Percentiles rank a stretch among this genome's conserved stretches.
Evolutionary conservation across 148 eudicot genomes (phyloP).

Genomic region (Agrostemma githago): DNA sequence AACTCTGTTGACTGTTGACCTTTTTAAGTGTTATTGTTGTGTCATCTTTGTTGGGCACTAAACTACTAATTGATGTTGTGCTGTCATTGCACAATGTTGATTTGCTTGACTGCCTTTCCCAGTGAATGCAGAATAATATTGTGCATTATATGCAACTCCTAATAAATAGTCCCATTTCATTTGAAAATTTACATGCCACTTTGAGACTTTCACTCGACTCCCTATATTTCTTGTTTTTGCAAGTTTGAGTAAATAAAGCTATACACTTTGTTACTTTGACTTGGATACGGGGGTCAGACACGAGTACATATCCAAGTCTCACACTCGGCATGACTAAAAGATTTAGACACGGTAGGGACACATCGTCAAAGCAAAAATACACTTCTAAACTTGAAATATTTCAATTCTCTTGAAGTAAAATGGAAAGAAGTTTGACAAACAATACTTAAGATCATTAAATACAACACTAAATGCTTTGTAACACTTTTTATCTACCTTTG

Average conservation of each 20-base stretch:
- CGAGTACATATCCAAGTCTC: too few relatives aligned
- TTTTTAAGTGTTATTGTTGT: not conserved
- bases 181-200: not conserved
- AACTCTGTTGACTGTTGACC: not conserved
- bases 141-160: not conserved
- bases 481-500: too few relatives aligned
- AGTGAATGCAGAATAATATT: not conserved
- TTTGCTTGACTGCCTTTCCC: not conserved
- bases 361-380: too few relatives aligned
- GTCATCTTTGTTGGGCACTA: not conserved
- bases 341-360: too few relatives aligned
- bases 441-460: too few relatives aligned
- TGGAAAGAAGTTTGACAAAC: too few relatives aligned
- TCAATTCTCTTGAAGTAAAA: too few relatives aligned
- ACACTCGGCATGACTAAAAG: too few relatives aligned
- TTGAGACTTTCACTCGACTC: not conserved
- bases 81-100: not conserved
- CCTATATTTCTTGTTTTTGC: not conserved
- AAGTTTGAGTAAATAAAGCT: not conserved
- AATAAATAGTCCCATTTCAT: not conserved
- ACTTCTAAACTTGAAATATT: too few relatives aligned
- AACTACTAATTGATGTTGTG: not conserved
- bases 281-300: too few relatives aligned
- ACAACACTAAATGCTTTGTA: too few relatives aligned
- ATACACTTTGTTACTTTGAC: too few relatives aligned